phyloP scores from a whole-genome alignment of 306 rosid genomes.

The Hippophae tibetana region DNA sequence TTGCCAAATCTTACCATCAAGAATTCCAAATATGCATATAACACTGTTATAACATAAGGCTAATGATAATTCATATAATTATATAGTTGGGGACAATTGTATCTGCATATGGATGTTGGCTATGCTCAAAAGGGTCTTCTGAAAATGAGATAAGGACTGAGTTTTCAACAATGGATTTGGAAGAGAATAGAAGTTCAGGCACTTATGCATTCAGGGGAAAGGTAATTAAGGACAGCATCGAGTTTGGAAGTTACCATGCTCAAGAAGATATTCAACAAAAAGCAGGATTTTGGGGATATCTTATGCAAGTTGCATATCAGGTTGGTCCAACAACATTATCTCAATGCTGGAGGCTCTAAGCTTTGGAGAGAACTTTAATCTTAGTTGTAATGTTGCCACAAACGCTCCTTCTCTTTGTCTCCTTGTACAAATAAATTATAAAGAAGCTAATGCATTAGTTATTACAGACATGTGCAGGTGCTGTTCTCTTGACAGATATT shows the following conservation, averaged over 20 bases:
- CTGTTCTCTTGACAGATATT: slow-evolving; percentile 62
- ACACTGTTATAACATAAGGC: too few relatives aligned
- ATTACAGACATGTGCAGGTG: slow-evolving; percentile 74
- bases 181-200: slow-evolving; percentile 20
- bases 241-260: slow-evolving; percentile 29
- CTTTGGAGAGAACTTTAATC: too few relatives aligned
- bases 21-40: too few relatives aligned
- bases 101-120: slow-evolving; percentile 73
- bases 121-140: slow-evolving; percentile 21
- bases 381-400: too few relatives aligned
- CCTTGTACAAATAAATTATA: too few relatives aligned
- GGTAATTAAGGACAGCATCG: slow-evolving; percentile 21
- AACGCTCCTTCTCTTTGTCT: too few relatives aligned
- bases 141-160: slow-evolving; percentile 24
- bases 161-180: slow-evolving; percentile 29
- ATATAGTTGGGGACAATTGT: slow-evolving; percentile 51
- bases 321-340: slow-evolving; percentile 19
- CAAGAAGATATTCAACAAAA: slow-evolving; percentile 35
- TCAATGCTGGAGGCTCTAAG: too few relatives aligned
- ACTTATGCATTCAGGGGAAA: slow-evolving; percentile 14
- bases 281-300: slow-evolving; percentile 64
- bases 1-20: too few relatives aligned
- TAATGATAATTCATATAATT: background rate
- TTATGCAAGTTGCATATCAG: slow-evolving; percentile 57
- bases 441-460: slow-evolving; percentile 17